These are phyloP conservation scores for Artemisia argyi DNA, from an alignment of 129 eudicot genomes.

Conservation along the genomic window DNA sequence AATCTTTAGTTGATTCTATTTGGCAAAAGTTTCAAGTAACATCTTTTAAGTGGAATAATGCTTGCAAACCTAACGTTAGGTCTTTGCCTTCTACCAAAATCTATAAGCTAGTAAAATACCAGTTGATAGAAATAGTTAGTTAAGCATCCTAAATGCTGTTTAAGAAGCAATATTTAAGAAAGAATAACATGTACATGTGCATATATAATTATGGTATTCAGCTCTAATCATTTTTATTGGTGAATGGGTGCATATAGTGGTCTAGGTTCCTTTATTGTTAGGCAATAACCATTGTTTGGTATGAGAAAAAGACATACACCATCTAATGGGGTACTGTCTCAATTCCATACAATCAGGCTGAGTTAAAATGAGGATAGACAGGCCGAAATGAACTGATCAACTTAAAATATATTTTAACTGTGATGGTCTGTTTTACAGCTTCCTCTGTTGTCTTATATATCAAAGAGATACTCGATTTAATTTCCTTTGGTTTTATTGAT, in stretches of 20 bases:
- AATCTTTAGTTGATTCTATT: background rate
- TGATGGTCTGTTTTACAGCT: too few relatives aligned
- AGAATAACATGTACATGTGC: too few relatives aligned
- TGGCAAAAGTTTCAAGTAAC: background rate
- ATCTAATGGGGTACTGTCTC: background rate
- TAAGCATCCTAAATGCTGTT: background rate
- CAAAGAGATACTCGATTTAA: too few relatives aligned
- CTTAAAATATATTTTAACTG: too few relatives aligned
- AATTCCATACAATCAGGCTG: background rate
- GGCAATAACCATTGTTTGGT: slow-evolving; percentile 4
- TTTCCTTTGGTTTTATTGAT: too few relatives aligned
- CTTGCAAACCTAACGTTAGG: background rate
- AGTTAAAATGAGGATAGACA: too few relatives aligned
- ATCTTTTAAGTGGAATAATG: background rate
- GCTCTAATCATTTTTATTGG: too few relatives aligned
- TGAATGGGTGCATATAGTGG: background rate
- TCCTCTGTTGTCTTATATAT: too few relatives aligned
- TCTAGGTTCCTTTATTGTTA: background rate
- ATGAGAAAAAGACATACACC: slow-evolving; percentile 10
- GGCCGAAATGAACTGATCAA: too few relatives aligned
- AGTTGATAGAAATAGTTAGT: background rate
- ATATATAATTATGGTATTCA: too few relatives aligned
- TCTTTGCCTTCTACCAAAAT: background rate
- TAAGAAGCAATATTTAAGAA: too few relatives aligned
- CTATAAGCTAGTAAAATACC: background rate